A percentile compares a stretch with the other conserved stretches of the same genome.
Conservation (phyloP, 2,329 filamentous ascomycete species). For the Lasiodiplodia citricola region DNA sequence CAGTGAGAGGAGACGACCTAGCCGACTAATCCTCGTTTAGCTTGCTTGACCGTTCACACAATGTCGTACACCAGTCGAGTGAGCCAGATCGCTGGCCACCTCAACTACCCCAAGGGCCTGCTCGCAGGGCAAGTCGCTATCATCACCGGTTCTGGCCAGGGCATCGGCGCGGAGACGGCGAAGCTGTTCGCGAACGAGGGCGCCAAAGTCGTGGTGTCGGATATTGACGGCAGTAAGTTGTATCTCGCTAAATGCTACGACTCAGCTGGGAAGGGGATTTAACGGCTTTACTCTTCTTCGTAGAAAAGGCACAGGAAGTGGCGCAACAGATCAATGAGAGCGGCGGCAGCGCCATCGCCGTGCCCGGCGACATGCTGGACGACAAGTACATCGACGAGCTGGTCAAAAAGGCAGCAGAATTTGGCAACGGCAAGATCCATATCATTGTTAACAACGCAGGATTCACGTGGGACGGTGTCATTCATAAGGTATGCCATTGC, state of each 20-base stretch:
- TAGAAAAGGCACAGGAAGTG: conserved; percentile 72
- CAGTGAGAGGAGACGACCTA: neutral
- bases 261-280: neutral
- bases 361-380: conserved; percentile 78
- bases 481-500: conserved; percentile 67
- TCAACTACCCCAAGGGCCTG: conserved; percentile 82
- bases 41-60: neutral
- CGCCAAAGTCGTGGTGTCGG: conserved; percentile 80
- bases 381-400: conserved; percentile 71
- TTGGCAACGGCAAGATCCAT: conserved; percentile 86
- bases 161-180: conserved; percentile 85
- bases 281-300: neutral
- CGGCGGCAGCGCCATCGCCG: conserved; percentile 72
- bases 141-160: conserved; percentile 84
- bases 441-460: conserved; percentile 92
- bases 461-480: conserved; percentile 91
- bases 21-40: neutral
- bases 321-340: conserved; percentile 71
- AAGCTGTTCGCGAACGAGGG: conserved; percentile 86
- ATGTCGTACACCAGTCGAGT: conserved; percentile 56
- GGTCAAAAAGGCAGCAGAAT: conserved; percentile 76
- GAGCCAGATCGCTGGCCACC: conserved; percentile 74
- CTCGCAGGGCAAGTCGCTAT: conserved; percentile 83
- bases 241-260: too few species aligned
- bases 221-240: conserved; percentile 72